Evolutionary conservation across 73 alveolate genomes (phyloP).

Genomic region (Tetrahymena borealis): DNA sequence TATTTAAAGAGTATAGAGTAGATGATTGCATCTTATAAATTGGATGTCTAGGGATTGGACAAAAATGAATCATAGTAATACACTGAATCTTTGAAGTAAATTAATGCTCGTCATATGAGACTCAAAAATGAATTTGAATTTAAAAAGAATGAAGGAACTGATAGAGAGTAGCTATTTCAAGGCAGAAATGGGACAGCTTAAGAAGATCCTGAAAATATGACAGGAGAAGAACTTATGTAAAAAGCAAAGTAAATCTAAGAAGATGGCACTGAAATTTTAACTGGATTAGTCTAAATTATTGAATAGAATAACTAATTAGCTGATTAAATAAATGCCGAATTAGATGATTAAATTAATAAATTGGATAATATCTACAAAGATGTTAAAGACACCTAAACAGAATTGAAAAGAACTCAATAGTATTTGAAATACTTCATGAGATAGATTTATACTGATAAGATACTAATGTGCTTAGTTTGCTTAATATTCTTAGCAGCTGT

Average conservation of each 20-base stretch:
- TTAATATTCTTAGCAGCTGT: neutral
- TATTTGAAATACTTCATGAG: neutral
- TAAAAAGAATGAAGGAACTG: neutral
- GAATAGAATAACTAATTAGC: neutral
- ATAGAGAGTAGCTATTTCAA: neutral
- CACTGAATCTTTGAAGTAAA: neutral
- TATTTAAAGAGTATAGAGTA: neutral
- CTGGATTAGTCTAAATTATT: neutral
- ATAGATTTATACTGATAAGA: neutral
- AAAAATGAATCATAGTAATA: neutral
- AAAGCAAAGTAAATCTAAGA: neutral
- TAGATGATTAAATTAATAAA: neutral
- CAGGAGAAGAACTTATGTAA: neutral
- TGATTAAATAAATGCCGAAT: neutral
- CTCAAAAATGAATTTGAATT: neutral
- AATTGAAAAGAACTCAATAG: neutral
- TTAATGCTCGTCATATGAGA: neutral
- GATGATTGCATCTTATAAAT: neutral
- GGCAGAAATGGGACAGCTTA: neutral
- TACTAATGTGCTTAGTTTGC: neutral
- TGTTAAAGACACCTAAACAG: neutral
- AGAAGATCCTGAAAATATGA: neutral
- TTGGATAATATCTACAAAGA: neutral
- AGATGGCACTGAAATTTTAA: neutral
- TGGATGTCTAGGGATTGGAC: neutral